Base-by-base conservation (phyloP, 208 protist species). In the Trichomonas tenax region DNA sequence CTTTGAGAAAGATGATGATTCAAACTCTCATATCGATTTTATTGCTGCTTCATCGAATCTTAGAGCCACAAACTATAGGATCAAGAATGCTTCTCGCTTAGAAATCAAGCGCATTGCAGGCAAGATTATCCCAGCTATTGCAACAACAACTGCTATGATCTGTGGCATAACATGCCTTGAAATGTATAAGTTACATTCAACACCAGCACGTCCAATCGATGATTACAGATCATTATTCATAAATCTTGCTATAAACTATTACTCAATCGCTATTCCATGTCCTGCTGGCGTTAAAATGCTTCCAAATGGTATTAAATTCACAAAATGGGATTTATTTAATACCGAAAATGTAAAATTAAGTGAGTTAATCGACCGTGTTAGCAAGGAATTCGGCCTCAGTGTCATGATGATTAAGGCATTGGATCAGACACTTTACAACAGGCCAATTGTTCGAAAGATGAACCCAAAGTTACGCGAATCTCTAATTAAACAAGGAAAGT, bases 61-160 rank as follows among this genome's bases (percentile, higher is more conserved):
- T 44, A 89, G 98, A 38, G 97, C 97, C 10, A 81, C 89, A 15
- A 98, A 97, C 95, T 97, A 97, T 96, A 96, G 96, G 36, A 97
- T 98, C 96, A 44, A 97, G 41, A 81, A 96, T 41, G 88, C 96
- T 0, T 93, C 95, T 44, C 44, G 86, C 36, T 96, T 96, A 51
- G 82, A 96, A 36, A 97, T 96, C 82, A 97, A 97, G 96, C 44
- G 90, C 17, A 97, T 97, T 51, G 72, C 99, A 15, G 98, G 99
- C 45, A 99, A 99, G 96, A 99, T 99, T 97, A 99, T 99, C 96
- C 99, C 99, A 38, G 99, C 99, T 10, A 99, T 99, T 98, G 99
- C 99, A 82, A 99, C 99, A 26, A 99, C 99, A 31, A 99, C 99
- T 14, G 98, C 99, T 15, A 86, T 99, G 21, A 98, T 99, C 23